These are phyloP conservation scores for Setaria italica DNA, from an alignment of 202 grass and related monocot species.

Conservation along the genomic window DNA sequence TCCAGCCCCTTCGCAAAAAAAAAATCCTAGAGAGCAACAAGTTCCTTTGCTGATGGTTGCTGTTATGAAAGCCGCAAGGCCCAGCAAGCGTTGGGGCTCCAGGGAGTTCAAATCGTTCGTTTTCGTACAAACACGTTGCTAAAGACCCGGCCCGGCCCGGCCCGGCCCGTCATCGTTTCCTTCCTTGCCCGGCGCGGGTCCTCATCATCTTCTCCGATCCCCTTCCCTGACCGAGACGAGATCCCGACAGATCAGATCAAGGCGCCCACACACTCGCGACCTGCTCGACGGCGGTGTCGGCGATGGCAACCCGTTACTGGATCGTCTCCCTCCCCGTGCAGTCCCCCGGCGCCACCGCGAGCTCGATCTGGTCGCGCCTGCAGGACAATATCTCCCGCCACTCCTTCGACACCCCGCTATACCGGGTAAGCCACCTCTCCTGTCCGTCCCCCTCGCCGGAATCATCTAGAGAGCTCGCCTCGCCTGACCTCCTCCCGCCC, in stretches of 20 bases:
- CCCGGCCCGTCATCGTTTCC: neutral
- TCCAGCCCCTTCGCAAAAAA: too few relatives aligned
- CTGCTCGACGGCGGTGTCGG: constrained; percentile 7
- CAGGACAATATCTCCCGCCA: constrained; percentile 80
- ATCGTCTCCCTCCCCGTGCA: constrained; percentile 81
- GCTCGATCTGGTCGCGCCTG: constrained; percentile 67
- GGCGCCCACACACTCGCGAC: neutral
- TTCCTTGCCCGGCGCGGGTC: neutral
- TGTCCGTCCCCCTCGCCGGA: neutral
- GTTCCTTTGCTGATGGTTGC: too few relatives aligned
- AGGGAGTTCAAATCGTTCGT: too few relatives aligned
- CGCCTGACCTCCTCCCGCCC: neutral
- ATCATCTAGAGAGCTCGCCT: neutral
- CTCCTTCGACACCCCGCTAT: constrained; percentile 93
- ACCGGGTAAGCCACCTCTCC: constrained; percentile 62
- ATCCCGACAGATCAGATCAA: neutral
- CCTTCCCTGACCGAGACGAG: neutral
- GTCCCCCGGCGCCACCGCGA: constrained; percentile 48
- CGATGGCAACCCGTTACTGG: constrained; percentile 89
- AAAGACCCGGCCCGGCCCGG: neutral
- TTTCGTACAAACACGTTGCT: neutral
- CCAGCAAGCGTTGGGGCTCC: too few relatives aligned
- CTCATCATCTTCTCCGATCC: neutral
- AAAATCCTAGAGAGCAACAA: too few relatives aligned
- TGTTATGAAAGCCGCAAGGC: too few relatives aligned